phyloP scores from a whole-genome alignment of 805 yeast genomes.

The Spathaspora boniae region DNA sequence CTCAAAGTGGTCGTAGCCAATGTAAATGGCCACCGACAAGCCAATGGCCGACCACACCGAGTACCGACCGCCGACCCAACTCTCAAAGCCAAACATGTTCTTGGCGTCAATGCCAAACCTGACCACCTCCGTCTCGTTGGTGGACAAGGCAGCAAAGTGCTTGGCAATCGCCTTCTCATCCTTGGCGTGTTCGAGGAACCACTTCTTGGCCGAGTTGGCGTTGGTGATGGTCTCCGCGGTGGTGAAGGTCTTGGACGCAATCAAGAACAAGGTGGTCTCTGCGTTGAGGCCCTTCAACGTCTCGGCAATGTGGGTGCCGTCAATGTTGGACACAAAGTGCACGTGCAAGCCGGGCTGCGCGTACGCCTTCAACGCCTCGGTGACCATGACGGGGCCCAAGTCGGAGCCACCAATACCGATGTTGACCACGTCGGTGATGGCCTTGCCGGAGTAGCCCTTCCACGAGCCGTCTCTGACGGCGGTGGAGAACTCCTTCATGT shows the following conservation, averaged over 20 bases:
- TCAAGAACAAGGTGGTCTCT: constrained; percentile 87
- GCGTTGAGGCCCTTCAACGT: constrained; percentile 72
- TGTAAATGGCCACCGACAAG: constrained; percentile 87
- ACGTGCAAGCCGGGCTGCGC: constrained; percentile 68
- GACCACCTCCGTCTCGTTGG: constrained; percentile 86
- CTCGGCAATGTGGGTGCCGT: constrained; percentile 97
- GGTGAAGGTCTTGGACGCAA: constrained; percentile 98
- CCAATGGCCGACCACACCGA: constrained; percentile 99
- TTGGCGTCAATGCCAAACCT: constrained; percentile 96
- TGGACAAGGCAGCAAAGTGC: constrained; percentile 96
- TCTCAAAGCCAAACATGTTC: constrained; percentile 98
- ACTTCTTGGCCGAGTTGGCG: constrained; percentile 90
- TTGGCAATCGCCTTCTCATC: constrained; percentile 78
- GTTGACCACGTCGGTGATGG: constrained; percentile 90
- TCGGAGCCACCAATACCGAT: constrained; percentile 99
- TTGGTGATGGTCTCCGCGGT: constrained; percentile 98
- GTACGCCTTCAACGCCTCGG: constrained; percentile 94
- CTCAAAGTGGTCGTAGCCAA: constrained; percentile 93
- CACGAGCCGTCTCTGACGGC: constrained; percentile 88
- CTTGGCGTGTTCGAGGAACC: constrained; percentile 80
- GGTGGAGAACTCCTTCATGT: constrained; percentile 94
- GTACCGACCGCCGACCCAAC: constrained; percentile 99
- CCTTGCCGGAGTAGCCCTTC: constrained; percentile 96
- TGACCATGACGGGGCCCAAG: constrained; percentile 98
- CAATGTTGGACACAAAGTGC: constrained; percentile 97